These are phyloP conservation scores for Ettlia oleoabundans DNA, from an alignment of 139 green algal genomes.

Conservation along the genomic window DNA sequence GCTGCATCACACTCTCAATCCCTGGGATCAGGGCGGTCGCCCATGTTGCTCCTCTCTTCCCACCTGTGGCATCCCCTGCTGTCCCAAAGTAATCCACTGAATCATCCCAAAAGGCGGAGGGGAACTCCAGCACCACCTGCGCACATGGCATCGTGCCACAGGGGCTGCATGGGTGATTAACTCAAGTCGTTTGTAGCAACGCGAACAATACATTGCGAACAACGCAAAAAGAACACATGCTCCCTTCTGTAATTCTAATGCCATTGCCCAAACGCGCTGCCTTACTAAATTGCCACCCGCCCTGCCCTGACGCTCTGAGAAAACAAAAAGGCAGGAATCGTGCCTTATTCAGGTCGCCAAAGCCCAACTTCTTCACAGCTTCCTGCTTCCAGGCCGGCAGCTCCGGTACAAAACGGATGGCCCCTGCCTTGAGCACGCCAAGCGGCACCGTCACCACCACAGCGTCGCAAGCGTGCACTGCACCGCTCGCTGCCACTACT, in stretches of 20 bases:
- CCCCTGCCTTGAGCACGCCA: conserved; percentile 70
- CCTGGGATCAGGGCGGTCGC: too few species aligned
- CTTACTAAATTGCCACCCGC: too few species aligned
- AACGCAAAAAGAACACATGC: too few species aligned
- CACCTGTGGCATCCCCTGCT: conserved; percentile 39
- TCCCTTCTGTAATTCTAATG: too few species aligned
- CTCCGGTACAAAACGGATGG: conserved; percentile 74
- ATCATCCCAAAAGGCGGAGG: conserved; percentile 80
- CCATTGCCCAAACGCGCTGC: too few species aligned
- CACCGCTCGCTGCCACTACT: conserved; percentile 41
- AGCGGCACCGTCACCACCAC: conserved; percentile 79
- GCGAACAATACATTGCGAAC: too few species aligned
- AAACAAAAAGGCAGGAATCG: too few species aligned
- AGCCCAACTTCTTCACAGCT: conserved; percentile 77
- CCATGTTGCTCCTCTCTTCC: not conserved
- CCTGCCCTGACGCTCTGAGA: too few species aligned
- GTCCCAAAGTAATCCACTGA: conserved; percentile 83
- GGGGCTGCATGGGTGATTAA: too few species aligned
- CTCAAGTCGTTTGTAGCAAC: too few species aligned
- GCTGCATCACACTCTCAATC: not conserved
- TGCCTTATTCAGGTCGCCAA: conserved; percentile 88
- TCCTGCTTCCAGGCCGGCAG: conserved; percentile 78
- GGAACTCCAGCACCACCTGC: conserved; percentile 83
- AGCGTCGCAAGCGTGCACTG: conserved; percentile 52
- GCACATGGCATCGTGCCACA: not conserved